These are phyloP conservation scores for Teratosphaeria nubilosa DNA, from an alignment of 2,329 filamentous ascomycete species.

Conservation along the genomic window DNA sequence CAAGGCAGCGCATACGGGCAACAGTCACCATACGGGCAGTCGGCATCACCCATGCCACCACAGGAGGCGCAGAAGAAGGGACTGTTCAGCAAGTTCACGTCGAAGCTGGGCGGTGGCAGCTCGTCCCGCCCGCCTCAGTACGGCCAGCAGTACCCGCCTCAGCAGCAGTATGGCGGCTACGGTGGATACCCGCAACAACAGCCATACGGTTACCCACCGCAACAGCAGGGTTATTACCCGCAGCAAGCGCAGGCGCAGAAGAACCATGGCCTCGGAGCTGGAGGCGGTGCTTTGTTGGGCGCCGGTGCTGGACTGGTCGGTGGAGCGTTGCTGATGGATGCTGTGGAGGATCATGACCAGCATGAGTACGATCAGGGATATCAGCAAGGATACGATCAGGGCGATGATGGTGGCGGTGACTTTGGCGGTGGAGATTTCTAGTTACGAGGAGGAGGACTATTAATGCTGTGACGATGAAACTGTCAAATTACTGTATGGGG, in stretches of 20 bases:
- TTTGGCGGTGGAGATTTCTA: neutral
- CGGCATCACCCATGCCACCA: constrained; percentile 1
- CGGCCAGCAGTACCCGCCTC: constrained; percentile 17
- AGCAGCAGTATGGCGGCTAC: constrained; percentile 14
- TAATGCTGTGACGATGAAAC: neutral
- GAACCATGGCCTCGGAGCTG: constrained; percentile 51
- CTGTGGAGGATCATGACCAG: constrained; percentile 46
- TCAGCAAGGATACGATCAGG: constrained; percentile 8
- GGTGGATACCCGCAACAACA: constrained; percentile 26
- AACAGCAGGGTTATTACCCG: constrained; percentile 23
- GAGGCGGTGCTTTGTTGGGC: constrained; percentile 66
- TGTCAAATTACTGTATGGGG: neutral
- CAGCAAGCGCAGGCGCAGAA: constrained; percentile 35
- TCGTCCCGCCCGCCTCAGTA: constrained; percentile 14
- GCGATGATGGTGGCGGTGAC: constrained; percentile 2
- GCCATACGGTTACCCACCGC: constrained; percentile 18
- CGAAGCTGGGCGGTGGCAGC: neutral
- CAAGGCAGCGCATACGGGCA: constrained; percentile 12
- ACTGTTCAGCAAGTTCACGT: neutral
- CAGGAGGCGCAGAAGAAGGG: neutral
- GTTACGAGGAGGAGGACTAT: neutral
- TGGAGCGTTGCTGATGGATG: constrained; percentile 60
- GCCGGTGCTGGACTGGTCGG: constrained; percentile 72
- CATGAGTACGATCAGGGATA: constrained; percentile 41
- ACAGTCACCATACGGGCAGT: constrained; percentile 11